These are phyloP conservation scores for Exophiala lecanii-corni DNA, from an alignment of 2,329 filamentous ascomycete genomes.

Conservation along the genomic window DNA sequence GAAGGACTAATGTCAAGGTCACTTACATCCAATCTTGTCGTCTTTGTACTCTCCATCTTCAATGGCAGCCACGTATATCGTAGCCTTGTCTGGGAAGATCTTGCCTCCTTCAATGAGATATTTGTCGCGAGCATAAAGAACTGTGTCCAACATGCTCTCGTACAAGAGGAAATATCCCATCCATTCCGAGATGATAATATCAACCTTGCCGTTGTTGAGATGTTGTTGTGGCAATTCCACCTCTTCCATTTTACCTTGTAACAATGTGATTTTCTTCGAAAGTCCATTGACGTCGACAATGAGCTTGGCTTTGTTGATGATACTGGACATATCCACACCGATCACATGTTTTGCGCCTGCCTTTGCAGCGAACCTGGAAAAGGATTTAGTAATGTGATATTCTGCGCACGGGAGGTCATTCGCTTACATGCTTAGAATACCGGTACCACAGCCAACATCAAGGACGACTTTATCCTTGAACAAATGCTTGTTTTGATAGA, in stretches of 20 bases:
- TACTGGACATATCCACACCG: slow-evolving; percentile 98
- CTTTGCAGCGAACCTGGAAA: slow-evolving; percentile 85
- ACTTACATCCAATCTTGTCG: slow-evolving; percentile 97
- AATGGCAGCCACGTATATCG: slow-evolving; percentile 92
- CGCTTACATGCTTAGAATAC: slow-evolving; percentile 96
- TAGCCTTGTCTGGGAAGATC: slow-evolving; percentile 98
- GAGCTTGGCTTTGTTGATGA: slow-evolving; percentile 96
- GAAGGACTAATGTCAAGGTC: too few species aligned
- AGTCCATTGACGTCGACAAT: slow-evolving; percentile 91
- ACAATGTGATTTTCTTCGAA: slow-evolving; percentile 90
- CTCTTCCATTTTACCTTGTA: slow-evolving; percentile 99
- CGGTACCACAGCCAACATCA: slow-evolving; percentile 94
- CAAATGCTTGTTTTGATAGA: slow-evolving; percentile 92
- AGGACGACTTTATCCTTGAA: slow-evolving; percentile 92
- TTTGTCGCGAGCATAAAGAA: slow-evolving; percentile 89
- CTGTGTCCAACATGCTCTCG: slow-evolving; percentile 98
- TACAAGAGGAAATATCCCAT: slow-evolving; percentile 99
- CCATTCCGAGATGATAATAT: slow-evolving; percentile 99
- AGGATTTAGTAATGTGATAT: too few species aligned
- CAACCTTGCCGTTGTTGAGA: slow-evolving; percentile 61
- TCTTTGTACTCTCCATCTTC: slow-evolving; percentile 99
- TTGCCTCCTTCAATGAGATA: slow-evolving; percentile 82
- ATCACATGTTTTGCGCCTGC: slow-evolving; percentile 98
- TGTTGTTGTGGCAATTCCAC: slow-evolving; percentile 78
- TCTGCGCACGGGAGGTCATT: too few species aligned